Base-by-base conservation (phyloP, 345 rosid genomes). In the Sisymbrium altissimum region DNA sequence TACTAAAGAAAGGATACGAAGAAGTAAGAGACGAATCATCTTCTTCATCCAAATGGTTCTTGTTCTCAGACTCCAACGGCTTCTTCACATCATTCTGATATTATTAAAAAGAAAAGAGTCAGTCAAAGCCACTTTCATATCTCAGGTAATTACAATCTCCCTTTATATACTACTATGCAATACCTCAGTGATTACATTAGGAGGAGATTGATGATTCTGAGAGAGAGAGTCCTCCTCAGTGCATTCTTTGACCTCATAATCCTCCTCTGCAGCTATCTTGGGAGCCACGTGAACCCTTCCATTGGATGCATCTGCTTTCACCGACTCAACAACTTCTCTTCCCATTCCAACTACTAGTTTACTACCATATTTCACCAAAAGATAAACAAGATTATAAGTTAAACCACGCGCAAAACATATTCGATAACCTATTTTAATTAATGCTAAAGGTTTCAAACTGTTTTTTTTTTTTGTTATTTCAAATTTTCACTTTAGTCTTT, bases 21-120 rank as follows among this genome's bases (percentile, higher is more conserved):
- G 99, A 92, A 63, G 89, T 65, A 3, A 86, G 60, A 29, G 99
- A 95, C 80, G 82, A 87, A 78, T 66, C 83, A 81, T 95, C 98
- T 45, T 89, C 97, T 5, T 94, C 97, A 70, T 87, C 98, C n/a
- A 41, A 74, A 75, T 73, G 80, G 78, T 86, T 87, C 85, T 73
- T 85, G 66, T 74, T 62, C 65, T 82, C 81, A 36, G 60, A 75
- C 10, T 84, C 85, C 67, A 65, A 71, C 2, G 78, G 71, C 80
- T 77, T 88, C 83, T 80, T 84, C 72, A 79, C 61, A 81, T 52
- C 83, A 62, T 82, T 76, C 98, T 89, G 84, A 75, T 78, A 74
- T 59, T 56, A 25, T 8, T 5, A 46, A 40, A 38, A 23, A 19
- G 10, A 30, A 67, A 49, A 29, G 27, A 29, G 18, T 63, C 38